A percentile compares a stretch with the other conserved stretches of the same genome.
Conservation (phyloP, 2,329 filamentous ascomycete species). For the Zopfia rhizophila region DNA sequence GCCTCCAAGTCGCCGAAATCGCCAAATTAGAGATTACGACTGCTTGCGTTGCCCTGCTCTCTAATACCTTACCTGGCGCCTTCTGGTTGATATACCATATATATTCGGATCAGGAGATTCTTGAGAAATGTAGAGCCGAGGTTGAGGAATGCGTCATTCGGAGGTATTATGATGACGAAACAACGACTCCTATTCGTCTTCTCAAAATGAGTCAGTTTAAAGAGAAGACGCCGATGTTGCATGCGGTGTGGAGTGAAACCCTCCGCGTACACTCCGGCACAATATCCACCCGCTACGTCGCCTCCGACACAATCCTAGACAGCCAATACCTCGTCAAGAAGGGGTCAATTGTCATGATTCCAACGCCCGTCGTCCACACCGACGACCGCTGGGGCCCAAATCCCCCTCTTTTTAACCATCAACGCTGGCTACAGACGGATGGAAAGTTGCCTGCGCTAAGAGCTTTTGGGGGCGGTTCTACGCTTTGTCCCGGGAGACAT, state of each 20-base stretch:
- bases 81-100: conserved; percentile 57
- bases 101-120: conserved; percentile 47
- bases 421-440: conserved; percentile 38
- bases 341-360: conserved; percentile 48
- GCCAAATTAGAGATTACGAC: conserved; percentile 56
- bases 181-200: conserved; percentile 9
- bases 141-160: too few species aligned
- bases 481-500: conserved; percentile 51
- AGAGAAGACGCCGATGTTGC: conserved; percentile 50
- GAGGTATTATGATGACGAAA: conserved; percentile 2
- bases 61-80: conserved; percentile 52
- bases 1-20: conserved; percentile 49
- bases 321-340: conserved; percentile 50
- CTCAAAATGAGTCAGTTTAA: conserved; percentile 49
- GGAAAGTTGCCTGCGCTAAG: conserved; percentile 39
- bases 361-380: conserved; percentile 43
- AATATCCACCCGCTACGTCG: conserved; percentile 50
- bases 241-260: conserved; percentile 56
- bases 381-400: conserved; percentile 45
- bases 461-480: conserved; percentile 47
- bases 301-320: conserved; percentile 46
- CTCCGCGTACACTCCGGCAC: conserved; percentile 53
- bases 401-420: conserved; percentile 44
- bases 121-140: conserved; percentile 38
- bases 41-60: conserved; percentile 52